Conservation (phyloP, 208 protist species). For the Wallacemonas sp. region DNA sequence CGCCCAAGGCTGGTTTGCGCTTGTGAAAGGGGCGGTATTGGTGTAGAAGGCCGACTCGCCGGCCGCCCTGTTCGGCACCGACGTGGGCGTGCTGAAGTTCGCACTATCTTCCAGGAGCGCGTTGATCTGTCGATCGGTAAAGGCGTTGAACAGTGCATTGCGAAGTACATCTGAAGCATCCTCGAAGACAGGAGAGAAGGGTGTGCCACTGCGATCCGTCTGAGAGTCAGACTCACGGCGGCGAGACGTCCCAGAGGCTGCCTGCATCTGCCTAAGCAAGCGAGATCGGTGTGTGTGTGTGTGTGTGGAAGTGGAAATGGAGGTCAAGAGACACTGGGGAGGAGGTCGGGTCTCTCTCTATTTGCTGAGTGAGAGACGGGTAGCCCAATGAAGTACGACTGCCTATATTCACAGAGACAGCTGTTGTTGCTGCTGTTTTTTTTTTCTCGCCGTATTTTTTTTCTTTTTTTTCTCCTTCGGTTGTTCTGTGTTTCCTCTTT, state of each 20-base stretch:
- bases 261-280: too few species aligned
- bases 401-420: too few species aligned
- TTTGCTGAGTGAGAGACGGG: too few species aligned
- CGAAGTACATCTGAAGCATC: slow-evolving; percentile 13
- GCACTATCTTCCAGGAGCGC: slow-evolving; percentile 3
- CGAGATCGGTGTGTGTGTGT: neutral
- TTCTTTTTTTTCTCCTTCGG: slow-evolving; percentile 3
- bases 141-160: slow-evolving; percentile 5
- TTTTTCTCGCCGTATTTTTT: slow-evolving; percentile 1
- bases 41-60: slow-evolving; percentile 11
- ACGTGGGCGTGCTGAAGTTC: slow-evolving; percentile 3
- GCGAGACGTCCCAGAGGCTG: neutral
- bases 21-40: neutral
- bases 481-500: neutral
- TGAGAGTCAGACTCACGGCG: neutral
- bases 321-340: too few species aligned
- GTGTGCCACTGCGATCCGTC: neutral
- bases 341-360: too few species aligned
- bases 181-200: slow-evolving; percentile 20
- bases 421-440: neutral
- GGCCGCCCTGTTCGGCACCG: neutral
- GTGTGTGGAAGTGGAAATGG: too few species aligned
- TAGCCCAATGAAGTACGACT: too few species aligned
- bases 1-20: neutral
- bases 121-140: slow-evolving; percentile 7